Evolutionary conservation across 2,329 filamentous ascomycete genomes (phyloP).

Genomic region (Epichloe sibirici): DNA sequence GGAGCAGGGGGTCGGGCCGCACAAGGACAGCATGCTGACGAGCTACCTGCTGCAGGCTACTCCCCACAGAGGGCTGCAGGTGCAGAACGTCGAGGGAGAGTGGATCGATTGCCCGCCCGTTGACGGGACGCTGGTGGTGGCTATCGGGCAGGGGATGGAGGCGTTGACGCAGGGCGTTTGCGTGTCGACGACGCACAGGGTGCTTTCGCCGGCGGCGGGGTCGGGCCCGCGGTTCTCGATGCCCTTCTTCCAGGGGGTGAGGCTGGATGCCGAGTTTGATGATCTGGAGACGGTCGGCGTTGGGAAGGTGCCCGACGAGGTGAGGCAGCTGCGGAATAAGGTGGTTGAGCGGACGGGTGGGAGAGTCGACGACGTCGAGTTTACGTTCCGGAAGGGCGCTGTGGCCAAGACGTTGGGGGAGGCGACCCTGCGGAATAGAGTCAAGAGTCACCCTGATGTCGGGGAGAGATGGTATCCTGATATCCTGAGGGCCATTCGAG

Average conservation of each 20-base stretch:
- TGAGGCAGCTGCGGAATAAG: conserved; percentile 47
- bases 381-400: conserved; percentile 64
- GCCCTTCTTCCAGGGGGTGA: conserved; percentile 81
- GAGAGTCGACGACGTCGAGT: conserved; percentile 66
- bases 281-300: conserved; percentile 53
- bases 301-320: conserved; percentile 46
- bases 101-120: conserved; percentile 79
- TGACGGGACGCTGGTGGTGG: conserved; percentile 68
- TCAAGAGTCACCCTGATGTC: conserved; percentile 82
- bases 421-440: conserved; percentile 70
- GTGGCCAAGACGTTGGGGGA: conserved; percentile 61
- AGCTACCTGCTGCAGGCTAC: conserved; percentile 73
- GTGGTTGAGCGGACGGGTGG: conserved; percentile 46
- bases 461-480: conserved; percentile 71
- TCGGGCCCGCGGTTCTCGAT: conserved; percentile 65
- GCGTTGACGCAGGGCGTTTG: conserved; percentile 76
- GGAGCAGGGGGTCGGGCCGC: conserved; percentile 58
- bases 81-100: conserved; percentile 63
- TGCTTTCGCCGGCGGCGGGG: conserved; percentile 60
- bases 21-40: conserved; percentile 77
- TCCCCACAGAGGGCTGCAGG: conserved; percentile 64
- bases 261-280: conserved; percentile 67
- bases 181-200: conserved; percentile 69
- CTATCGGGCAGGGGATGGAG: conserved; percentile 78
- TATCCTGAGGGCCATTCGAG: conserved; percentile 42